phyloP scores from a whole-genome alignment of 768 basidiomycete species.

The Kwoniella shandongensis region DNA sequence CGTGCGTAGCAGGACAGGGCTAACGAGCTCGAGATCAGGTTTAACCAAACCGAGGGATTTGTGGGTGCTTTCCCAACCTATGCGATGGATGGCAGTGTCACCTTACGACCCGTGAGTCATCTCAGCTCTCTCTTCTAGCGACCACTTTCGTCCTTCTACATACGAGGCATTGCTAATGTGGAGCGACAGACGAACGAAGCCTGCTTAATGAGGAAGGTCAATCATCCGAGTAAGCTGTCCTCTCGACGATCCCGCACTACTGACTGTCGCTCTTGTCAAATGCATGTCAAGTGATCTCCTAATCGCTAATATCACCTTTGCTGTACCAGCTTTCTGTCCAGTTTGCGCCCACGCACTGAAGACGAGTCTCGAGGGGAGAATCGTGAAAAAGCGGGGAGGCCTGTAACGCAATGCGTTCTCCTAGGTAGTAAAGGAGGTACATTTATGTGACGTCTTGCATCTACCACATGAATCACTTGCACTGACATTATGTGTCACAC shows the following conservation, averaged over 20 bases:
- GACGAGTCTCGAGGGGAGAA: slow-evolving; percentile 19
- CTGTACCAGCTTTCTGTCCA: slow-evolving; percentile 36
- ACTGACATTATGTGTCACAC: no score
- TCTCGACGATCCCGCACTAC: no score
- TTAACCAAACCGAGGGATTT: slow-evolving; percentile 33
- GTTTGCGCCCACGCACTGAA: slow-evolving; percentile 37
- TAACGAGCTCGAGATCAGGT: no score
- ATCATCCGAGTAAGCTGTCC: slow-evolving; percentile 45
- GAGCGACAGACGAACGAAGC: slow-evolving; percentile 40
- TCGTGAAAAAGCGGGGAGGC: slow-evolving; percentile 1
- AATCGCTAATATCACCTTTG: no score
- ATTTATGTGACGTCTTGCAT: no score
- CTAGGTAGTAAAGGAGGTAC: no score
- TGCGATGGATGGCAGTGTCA: slow-evolving; percentile 34
- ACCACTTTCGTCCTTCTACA: neutral
- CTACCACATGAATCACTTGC: no score
- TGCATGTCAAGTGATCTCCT: no score
- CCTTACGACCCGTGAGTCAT: slow-evolving; percentile 40
- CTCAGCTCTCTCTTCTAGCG: neutral
- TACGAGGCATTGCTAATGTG: neutral
- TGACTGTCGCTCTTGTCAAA: no score
- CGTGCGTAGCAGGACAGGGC: no score
- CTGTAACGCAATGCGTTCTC: no score
- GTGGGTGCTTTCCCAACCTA: slow-evolving; percentile 49
- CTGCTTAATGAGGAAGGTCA: slow-evolving; percentile 51